Percentiles rank a stretch among this genome's conserved stretches.
phyloP scores from a whole-genome alignment of 345 rosid genomes.

The Excoecaria cochinchinensis region DNA sequence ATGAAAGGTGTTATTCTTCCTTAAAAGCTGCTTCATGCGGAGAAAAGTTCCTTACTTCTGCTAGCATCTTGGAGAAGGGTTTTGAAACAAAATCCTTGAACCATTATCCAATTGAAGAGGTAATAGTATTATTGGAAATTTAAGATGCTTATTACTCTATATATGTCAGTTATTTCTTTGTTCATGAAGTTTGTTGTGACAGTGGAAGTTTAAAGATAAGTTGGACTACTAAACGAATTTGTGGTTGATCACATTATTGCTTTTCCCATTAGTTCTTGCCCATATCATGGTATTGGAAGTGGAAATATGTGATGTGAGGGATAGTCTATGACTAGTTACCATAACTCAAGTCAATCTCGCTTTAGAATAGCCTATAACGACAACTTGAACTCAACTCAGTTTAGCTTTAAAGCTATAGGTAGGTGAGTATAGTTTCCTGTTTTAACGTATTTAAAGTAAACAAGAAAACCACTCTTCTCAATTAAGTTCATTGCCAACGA shows the following conservation, averaged over 20 bases:
- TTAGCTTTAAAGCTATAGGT: not conserved
- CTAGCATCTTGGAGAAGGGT: not conserved
- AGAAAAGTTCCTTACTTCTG: not conserved
- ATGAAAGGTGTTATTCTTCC: constrained; percentile 2
- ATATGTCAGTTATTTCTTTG: not conserved
- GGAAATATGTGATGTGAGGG: not conserved
- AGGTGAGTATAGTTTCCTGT: not conserved
- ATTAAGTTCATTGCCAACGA: not conserved
- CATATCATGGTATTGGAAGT: not conserved
- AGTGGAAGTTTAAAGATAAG: not conserved
- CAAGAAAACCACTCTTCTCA: not conserved
- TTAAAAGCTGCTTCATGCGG: not conserved
- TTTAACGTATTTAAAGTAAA: not conserved
- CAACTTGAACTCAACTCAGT: not conserved
- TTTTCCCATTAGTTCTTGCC: not conserved
- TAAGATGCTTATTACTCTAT: not conserved
- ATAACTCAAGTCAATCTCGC: too few relatives aligned
- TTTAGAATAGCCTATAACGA: too few relatives aligned
- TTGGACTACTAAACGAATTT: not conserved
- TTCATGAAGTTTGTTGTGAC: not conserved
- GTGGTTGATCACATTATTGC: not conserved
- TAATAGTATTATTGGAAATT: not conserved
- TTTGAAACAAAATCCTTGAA: constrained; percentile 9
- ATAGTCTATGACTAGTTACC: not conserved
- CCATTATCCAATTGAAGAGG: constrained; percentile 1